A percentile compares a stretch with the other conserved stretches of the same genome.
Evolutionary conservation across 2,329 filamentous ascomycete species (phyloP).

Genomic region (Capronia americana): DNA sequence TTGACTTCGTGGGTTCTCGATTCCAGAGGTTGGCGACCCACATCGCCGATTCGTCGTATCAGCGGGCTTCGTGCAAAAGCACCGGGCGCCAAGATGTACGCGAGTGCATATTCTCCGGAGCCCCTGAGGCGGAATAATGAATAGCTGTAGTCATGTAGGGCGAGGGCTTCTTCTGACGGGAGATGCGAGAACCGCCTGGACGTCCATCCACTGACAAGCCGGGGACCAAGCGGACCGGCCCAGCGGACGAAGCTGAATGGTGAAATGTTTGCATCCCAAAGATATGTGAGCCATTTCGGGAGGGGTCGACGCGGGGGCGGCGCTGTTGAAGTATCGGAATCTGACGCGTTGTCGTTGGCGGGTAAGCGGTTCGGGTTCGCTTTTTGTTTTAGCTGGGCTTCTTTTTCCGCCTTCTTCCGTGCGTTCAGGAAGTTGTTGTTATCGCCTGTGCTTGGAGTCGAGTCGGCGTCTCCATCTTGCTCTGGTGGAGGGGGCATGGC

Average conservation of each 20-base stretch:
- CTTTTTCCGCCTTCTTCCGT: slow-evolving; percentile 48
- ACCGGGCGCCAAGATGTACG: slow-evolving; percentile 90
- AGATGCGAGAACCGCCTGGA: slow-evolving; percentile 90
- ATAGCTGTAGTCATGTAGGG: slow-evolving; percentile 92
- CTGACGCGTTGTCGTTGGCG: slow-evolving; percentile 1
- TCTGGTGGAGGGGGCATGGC: slow-evolving; percentile 78
- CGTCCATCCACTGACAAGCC: slow-evolving; percentile 94
- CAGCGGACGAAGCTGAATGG: slow-evolving; percentile 91
- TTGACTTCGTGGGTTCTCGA: slow-evolving; percentile 23
- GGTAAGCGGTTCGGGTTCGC: slow-evolving; percentile 29
- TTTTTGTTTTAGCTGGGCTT: slow-evolving; percentile 36
- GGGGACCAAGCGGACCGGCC: slow-evolving; percentile 85
- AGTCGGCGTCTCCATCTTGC: slow-evolving; percentile 74
- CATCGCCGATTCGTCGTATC: slow-evolving; percentile 82
- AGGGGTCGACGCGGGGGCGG: slow-evolving; percentile 66
- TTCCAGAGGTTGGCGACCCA: slow-evolving; percentile 73
- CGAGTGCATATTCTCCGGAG: slow-evolving; percentile 90
- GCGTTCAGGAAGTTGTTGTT: slow-evolving; percentile 64
- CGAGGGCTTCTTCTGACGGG: slow-evolving; percentile 76
- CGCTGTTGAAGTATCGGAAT: slow-evolving; percentile 38
- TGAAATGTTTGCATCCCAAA: slow-evolving; percentile 97
- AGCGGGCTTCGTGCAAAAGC: slow-evolving; percentile 88
- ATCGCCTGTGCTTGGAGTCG: slow-evolving; percentile 45
- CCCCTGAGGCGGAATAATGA: slow-evolving; percentile 91
- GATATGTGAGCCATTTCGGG: slow-evolving; percentile 85